phyloP scores from a whole-genome alignment of 2,329 filamentous ascomycete species.

The Pseudopyricularia cyperi region DNA sequence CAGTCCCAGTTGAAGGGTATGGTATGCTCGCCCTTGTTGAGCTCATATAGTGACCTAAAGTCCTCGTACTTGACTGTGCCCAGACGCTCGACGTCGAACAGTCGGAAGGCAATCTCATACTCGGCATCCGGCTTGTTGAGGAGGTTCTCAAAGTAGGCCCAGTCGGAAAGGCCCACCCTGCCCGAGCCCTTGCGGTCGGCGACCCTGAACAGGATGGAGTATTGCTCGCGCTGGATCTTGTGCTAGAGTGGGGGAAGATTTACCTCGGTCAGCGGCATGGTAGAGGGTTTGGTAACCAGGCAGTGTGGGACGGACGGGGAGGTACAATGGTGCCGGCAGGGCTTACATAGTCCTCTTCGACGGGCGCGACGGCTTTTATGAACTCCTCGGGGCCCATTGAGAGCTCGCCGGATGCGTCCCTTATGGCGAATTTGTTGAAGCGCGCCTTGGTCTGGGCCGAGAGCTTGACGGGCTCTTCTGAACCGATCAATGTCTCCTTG shows the following conservation, averaged over 20 bases:
- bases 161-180: slow-evolving; percentile 69
- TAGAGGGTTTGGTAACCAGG: too few relatives aligned
- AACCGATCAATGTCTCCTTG: slow-evolving; percentile 68
- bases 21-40: slow-evolving; percentile 72
- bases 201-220: slow-evolving; percentile 82
- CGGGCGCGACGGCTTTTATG: slow-evolving; percentile 77
- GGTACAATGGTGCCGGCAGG: slow-evolving; percentile 2
- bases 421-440: slow-evolving; percentile 64
- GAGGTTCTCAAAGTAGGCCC: slow-evolving; percentile 88
- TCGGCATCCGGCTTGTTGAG: slow-evolving; percentile 90
- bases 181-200: slow-evolving; percentile 69
- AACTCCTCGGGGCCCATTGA: slow-evolving; percentile 81
- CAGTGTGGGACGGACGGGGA: neutral
- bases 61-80: slow-evolving; percentile 83
- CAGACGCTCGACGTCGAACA: slow-evolving; percentile 78
- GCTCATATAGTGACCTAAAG: slow-evolving; percentile 73
- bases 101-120: slow-evolving; percentile 95
- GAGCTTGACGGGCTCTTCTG: slow-evolving; percentile 42
- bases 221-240: slow-evolving; percentile 95
- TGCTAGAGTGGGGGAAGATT: slow-evolving; percentile 43
- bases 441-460: slow-evolving; percentile 63
- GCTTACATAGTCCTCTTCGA: slow-evolving; percentile 80
- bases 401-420: slow-evolving; percentile 64
- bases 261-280: neutral
- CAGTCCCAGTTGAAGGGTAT: slow-evolving; percentile 96